Conservation (phyloP, 495 filamentous ascomycete genomes). For the Xylaria bambusicola region DNA sequence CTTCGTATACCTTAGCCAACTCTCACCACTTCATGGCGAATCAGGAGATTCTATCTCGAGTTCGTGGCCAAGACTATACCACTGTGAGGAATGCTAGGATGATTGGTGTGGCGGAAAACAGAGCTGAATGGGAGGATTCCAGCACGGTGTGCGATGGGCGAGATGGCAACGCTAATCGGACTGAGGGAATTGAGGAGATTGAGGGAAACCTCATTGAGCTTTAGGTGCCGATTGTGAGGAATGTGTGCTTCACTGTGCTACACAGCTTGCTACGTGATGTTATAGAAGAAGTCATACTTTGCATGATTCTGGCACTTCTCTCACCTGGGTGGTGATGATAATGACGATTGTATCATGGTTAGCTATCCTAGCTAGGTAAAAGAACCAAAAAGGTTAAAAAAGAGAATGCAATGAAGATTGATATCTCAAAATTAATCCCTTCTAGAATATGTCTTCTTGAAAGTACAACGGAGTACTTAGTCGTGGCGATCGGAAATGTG, state of each 20-base stretch:
- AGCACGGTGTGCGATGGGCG: not conserved
- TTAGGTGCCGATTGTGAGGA: not conserved
- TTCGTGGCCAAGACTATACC: not conserved
- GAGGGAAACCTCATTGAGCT: constrained; percentile 13
- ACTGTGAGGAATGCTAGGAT: not conserved
- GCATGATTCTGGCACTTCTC: not conserved
- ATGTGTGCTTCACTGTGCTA: not conserved
- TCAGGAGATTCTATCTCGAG: not conserved
- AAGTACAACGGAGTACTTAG: too few relatives aligned
- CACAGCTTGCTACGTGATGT: not conserved
- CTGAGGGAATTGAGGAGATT: not conserved
- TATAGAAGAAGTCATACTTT: too few relatives aligned
- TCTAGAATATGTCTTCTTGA: too few relatives aligned
- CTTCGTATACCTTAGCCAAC: not conserved
- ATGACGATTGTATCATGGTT: too few relatives aligned
- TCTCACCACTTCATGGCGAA: too few relatives aligned
- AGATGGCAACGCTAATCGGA: not conserved
- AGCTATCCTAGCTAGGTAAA: too few relatives aligned
- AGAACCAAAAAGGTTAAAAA: too few relatives aligned
- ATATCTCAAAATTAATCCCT: too few relatives aligned
- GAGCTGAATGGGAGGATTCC: constrained; percentile 11
- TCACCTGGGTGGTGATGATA: not conserved
- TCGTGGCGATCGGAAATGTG: too few relatives aligned
- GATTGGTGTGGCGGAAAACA: not conserved
- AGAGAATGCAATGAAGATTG: too few relatives aligned